These are phyloP conservation scores for Phytophthora fragariae DNA, from an alignment of 352 stramenopile genomes.

Conservation along the genomic window DNA sequence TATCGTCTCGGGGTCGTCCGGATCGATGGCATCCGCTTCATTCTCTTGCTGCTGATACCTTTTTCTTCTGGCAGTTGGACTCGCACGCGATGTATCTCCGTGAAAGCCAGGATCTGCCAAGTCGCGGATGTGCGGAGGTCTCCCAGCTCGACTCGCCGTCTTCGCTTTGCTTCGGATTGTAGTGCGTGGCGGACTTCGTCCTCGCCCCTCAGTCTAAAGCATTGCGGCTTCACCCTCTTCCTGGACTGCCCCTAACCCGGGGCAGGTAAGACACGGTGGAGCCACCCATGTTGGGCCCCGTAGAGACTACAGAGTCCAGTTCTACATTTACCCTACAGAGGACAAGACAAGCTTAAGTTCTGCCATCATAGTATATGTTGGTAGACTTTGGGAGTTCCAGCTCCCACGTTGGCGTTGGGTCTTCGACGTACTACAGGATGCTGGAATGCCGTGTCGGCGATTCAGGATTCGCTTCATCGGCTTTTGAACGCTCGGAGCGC, in stretches of 20 bases:
- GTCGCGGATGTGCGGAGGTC: constrained; percentile 75
- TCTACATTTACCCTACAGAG: too few species aligned
- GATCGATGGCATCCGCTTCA: constrained; percentile 5
- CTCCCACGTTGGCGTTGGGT: too few species aligned
- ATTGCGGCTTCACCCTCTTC: too few species aligned
- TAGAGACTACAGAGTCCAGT: too few species aligned
- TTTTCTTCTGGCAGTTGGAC: constrained; percentile 7
- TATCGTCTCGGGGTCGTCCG: constrained; percentile 17
- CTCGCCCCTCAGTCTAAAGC: too few species aligned
- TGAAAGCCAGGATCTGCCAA: constrained; percentile 78
- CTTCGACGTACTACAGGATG: background rate
- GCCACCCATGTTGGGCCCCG: too few species aligned
- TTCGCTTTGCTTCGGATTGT: constrained; percentile 28
- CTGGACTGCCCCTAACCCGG: too few species aligned
- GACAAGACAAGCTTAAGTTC: too few species aligned
- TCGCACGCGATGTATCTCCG: constrained; percentile 35
- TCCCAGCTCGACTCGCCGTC: constrained; percentile 22
- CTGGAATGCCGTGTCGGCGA: constrained; percentile 16
- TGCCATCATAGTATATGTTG: too few species aligned
- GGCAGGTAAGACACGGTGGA: too few species aligned
- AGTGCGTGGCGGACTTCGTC: too few species aligned
- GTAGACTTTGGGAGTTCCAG: too few species aligned
- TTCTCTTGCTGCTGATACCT: constrained; percentile 14
- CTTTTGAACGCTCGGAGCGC: constrained; percentile 9
- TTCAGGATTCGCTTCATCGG: background rate